Percentiles rank a stretch among this genome's conserved stretches.
Evolutionary conservation across 345 rosid genomes (phyloP).

Genomic region (Populus davidiana): DNA sequence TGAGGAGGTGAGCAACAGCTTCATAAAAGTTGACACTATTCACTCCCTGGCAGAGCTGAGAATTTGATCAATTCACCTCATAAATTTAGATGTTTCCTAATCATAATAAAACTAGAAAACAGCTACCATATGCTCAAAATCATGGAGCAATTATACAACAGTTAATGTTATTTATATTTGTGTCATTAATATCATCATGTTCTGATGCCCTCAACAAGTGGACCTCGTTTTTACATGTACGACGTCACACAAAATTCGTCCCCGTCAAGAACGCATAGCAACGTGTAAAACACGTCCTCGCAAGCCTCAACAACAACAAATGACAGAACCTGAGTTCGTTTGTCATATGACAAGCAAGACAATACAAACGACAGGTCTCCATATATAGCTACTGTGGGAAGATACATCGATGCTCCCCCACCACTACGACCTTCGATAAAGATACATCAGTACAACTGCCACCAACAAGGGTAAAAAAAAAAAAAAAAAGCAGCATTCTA

Average conservation of each 20-base stretch:
- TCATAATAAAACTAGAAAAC: no score
- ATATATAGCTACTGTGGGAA: background rate
- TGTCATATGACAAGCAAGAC: background rate
- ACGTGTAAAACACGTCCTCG: background rate
- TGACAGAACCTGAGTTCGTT: background rate
- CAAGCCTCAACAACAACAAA: background rate
- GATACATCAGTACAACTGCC: slow-evolving; percentile 10
- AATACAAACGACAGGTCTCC: background rate
- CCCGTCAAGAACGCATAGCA: background rate
- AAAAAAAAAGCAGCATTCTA: slow-evolving; percentile 12
- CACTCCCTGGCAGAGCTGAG: no score
- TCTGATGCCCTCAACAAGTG: background rate
- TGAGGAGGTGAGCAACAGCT: background rate
- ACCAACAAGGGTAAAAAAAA: background rate
- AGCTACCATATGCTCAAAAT: no score
- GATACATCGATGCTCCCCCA: background rate
- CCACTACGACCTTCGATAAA: background rate
- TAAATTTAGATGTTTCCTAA: no score
- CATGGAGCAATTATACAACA: no score
- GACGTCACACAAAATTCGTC: background rate
- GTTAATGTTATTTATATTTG: no score
- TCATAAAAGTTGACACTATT: background rate
- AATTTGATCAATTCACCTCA: no score
- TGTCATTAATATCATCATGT: background rate
- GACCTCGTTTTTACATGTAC: background rate